These are phyloP conservation scores for Mycena vulgaris DNA, from an alignment of 768 basidiomycete genomes.

Conservation along the genomic window DNA sequence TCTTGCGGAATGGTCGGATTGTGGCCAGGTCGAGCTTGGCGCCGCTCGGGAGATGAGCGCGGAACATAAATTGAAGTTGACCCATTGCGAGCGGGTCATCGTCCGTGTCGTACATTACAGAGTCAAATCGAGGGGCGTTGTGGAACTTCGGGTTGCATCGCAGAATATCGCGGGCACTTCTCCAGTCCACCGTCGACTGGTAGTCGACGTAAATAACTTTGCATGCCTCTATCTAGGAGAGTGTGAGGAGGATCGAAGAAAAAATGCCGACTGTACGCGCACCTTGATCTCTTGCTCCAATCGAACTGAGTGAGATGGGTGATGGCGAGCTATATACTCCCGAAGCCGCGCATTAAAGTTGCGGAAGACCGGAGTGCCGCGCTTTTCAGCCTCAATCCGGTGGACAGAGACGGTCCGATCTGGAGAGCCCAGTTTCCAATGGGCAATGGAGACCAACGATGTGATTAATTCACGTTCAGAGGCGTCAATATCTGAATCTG, in stretches of 20 bases:
- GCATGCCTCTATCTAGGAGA: background rate
- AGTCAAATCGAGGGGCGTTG: background rate
- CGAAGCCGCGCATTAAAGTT: too few species aligned
- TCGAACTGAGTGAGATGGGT: too few species aligned
- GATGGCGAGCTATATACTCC: too few species aligned
- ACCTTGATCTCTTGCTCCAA: background rate
- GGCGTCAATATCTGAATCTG: background rate
- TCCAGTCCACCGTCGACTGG: background rate
- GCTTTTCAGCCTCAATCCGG: background rate
- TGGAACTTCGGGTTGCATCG: background rate
- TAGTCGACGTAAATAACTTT: background rate
- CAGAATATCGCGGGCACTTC: background rate
- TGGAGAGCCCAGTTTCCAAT: background rate
- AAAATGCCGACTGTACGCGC: background rate
- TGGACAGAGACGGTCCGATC: background rate
- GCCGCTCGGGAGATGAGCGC: background rate
- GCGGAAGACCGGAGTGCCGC: background rate
- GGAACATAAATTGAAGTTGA: background rate
- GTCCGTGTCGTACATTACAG: background rate
- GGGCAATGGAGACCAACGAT: background rate
- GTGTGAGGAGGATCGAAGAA: background rate
- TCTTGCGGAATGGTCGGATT: background rate
- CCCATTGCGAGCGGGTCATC: background rate
- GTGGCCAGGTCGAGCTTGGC: background rate
- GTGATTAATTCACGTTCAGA: background rate